phyloP scores from a whole-genome alignment of 1,284 basidiomycete species.

The Cryptococcus depauperatus region DNA sequence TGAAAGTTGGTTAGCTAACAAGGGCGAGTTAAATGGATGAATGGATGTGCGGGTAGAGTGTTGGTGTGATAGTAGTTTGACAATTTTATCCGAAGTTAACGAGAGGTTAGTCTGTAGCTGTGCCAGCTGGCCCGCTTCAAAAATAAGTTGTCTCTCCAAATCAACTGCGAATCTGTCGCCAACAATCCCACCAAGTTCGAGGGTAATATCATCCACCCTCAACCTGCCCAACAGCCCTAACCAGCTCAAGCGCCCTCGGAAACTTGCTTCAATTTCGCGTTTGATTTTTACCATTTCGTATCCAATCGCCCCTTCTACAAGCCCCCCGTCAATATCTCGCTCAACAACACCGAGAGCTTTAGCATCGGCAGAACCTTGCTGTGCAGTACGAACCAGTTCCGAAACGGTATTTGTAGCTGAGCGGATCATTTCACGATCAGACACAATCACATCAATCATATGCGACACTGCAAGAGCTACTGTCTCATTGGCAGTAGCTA shows the following conservation, averaged over 20 bases:
- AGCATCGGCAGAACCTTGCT: constrained; percentile 22
- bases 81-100: constrained; percentile 44
- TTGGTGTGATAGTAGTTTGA: constrained; percentile 34
- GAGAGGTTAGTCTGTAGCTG: constrained; percentile 52
- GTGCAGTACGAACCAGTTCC: constrained; percentile 14
- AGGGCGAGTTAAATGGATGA: constrained; percentile 52
- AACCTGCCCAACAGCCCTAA: constrained; percentile 54
- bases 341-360: constrained; percentile 27
- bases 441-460: constrained; percentile 18
- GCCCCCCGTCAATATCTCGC: constrained; percentile 31
- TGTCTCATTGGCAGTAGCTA: constrained; percentile 17
- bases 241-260: constrained; percentile 55
- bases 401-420: constrained; percentile 15
- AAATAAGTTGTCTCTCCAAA: constrained; percentile 60
- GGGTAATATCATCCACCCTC: constrained; percentile 63
- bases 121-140: constrained; percentile 62
- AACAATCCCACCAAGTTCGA: constrained; percentile 53
- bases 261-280: constrained; percentile 50
- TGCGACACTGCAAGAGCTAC: constrained; percentile 20
- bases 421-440: constrained; percentile 19
- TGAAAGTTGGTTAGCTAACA: constrained; percentile 61
- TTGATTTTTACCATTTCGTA: constrained; percentile 51
- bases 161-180: constrained; percentile 56
- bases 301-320: constrained; percentile 48
- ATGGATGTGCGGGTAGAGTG: background rate